A percentile compares a stretch with the other conserved stretches of the same genome.
phyloP scores from a whole-genome alignment of 805 yeast genomes.

The Nadsonia fulvescens region DNA sequence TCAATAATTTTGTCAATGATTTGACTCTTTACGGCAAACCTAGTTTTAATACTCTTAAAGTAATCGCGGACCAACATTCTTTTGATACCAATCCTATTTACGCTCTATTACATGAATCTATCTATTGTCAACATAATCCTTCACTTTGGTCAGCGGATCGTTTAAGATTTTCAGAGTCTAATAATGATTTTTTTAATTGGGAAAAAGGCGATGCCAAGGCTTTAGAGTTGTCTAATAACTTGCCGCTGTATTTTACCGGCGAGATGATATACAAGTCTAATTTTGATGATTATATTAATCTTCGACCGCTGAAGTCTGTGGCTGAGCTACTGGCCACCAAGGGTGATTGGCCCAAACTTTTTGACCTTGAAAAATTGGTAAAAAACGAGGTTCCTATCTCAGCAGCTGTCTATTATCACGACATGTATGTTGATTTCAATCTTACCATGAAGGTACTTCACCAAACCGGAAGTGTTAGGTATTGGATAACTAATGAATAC shows the following conservation, averaged over 20 bases:
- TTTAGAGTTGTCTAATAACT: no score
- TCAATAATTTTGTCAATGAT: slow-evolving; percentile 25
- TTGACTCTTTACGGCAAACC: slow-evolving; percentile 21
- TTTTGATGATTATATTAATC: slow-evolving; percentile 30
- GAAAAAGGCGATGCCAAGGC: no score
- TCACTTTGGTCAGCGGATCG: slow-evolving; percentile 33
- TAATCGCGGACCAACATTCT: slow-evolving; percentile 20
- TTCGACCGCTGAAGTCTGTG: slow-evolving; percentile 23
- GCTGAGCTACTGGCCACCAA: slow-evolving; percentile 18
- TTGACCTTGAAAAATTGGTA: slow-evolving; percentile 19
- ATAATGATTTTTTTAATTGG: not conserved
- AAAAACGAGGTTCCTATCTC: slow-evolving; percentile 9
- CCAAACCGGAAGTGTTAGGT: slow-evolving; percentile 4
- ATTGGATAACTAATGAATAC: slow-evolving; percentile 6
- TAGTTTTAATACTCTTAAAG: slow-evolving; percentile 21
- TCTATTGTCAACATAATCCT: slow-evolving; percentile 27
- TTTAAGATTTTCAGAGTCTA: not conserved
- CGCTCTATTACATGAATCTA: slow-evolving; percentile 40
- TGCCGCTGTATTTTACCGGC: slow-evolving; percentile 36
- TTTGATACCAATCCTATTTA: slow-evolving; percentile 39
- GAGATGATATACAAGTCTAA: slow-evolving; percentile 38
- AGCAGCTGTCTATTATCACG: slow-evolving; percentile 9
- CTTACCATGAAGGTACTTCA: slow-evolving; percentile 3
- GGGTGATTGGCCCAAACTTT: slow-evolving; percentile 22
- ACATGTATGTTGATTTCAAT: slow-evolving; percentile 6